Conservation (phyloP, 495 filamentous ascomycete species). For the Bathelium albidoporum region DNA sequence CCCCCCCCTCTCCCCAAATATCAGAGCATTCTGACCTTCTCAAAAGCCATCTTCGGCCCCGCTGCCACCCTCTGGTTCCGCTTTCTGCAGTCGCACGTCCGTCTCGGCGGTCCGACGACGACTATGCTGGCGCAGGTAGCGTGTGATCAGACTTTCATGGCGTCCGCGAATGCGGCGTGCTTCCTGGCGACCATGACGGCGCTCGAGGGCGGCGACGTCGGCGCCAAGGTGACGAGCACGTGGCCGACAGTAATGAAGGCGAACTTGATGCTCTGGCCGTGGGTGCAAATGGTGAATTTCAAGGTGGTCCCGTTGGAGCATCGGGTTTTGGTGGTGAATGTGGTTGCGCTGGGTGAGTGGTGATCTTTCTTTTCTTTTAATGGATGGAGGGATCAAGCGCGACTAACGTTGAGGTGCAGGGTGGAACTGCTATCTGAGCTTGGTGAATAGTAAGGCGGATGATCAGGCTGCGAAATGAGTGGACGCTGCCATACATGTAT, state of each 20-base stretch:
- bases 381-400: constrained; percentile 24
- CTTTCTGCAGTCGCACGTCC: constrained; percentile 61
- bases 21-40: constrained; percentile 6
- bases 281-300: constrained; percentile 86
- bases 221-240: constrained; percentile 57
- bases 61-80: constrained; percentile 83
- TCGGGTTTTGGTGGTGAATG: constrained; percentile 78
- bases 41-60: constrained; percentile 75
- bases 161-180: constrained; percentile 65
- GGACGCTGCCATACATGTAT: neutral
- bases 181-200: constrained; percentile 83
- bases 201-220: constrained; percentile 65
- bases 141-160: constrained; percentile 77
- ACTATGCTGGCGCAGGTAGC: constrained; percentile 76
- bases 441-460: constrained; percentile 49
- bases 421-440: constrained; percentile 95
- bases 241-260: constrained; percentile 62
- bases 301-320: constrained; percentile 78
- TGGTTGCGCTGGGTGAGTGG: constrained; percentile 56
- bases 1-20: neutral
- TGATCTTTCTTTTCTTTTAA: constrained; percentile 13
- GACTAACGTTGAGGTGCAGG: too few species aligned
- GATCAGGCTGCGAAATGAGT: neutral
- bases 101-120: constrained; percentile 47
- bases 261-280: constrained; percentile 91